Conservation (phyloP, 345 rosid species). For the Citrus inodora region DNA sequence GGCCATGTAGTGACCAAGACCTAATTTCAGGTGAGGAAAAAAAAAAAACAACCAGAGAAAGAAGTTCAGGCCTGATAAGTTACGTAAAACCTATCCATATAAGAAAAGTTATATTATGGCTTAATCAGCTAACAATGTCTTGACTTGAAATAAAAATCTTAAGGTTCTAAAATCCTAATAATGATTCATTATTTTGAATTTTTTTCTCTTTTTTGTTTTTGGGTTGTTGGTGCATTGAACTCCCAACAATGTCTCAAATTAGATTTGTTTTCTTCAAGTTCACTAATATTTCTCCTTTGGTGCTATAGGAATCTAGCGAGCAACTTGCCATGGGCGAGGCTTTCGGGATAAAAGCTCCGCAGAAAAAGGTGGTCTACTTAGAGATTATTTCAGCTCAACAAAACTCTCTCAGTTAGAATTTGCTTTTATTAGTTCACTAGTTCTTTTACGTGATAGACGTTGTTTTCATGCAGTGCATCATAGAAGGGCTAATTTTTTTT, state of each 20-base stretch:
- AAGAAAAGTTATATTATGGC: too few relatives aligned
- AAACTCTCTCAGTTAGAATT: background rate
- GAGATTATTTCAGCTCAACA: background rate
- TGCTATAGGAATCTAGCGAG: slow-evolving; percentile 74
- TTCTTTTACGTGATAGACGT: background rate
- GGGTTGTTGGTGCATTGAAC: too few relatives aligned
- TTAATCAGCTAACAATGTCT: too few relatives aligned
- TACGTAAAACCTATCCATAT: background rate
- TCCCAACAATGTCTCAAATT: background rate
- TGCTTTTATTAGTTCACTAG: background rate
- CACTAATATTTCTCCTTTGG: background rate
- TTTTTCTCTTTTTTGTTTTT: too few relatives aligned
- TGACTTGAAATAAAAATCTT: too few relatives aligned
- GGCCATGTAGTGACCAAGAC: background rate
- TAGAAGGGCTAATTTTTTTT: background rate
- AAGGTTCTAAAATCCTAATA: too few relatives aligned
- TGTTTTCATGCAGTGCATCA: background rate
- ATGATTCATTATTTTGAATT: too few relatives aligned
- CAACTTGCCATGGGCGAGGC: slow-evolving; percentile 96
- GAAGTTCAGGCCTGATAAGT: background rate
- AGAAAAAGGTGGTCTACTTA: slow-evolving; percentile 56
- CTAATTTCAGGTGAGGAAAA: background rate
- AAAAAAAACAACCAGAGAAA: too few relatives aligned
- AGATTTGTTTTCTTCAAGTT: background rate
- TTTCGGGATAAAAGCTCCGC: slow-evolving; percentile 88